Evolutionary conservation across 164 flowering plant species (phyloP).

Genomic region (Vitis cinerea): DNA sequence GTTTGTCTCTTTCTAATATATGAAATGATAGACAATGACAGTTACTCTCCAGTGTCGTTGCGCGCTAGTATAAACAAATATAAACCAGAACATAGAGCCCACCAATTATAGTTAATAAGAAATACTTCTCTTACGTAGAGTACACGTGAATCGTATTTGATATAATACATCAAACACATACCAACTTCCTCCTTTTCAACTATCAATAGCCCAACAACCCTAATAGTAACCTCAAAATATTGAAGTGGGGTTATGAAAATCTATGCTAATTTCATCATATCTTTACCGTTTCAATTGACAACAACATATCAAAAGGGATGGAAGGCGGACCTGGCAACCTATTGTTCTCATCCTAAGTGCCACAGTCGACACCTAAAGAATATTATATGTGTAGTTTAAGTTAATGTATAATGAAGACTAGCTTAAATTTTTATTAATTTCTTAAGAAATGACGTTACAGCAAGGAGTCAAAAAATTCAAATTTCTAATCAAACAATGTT

Average conservation of each 20-base stretch:
- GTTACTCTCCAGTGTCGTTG: constrained; percentile 3
- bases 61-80: constrained; percentile 10
- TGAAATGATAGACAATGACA: constrained; percentile 7
- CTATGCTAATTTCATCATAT: constrained; percentile 47
- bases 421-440: no score
- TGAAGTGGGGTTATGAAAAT: constrained; percentile 33
- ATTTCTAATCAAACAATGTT: neutral
- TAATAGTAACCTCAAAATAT: constrained; percentile 3
- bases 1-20: neutral
- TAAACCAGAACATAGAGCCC: neutral
- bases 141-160: constrained; percentile 40
- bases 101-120: neutral
- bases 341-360: no score
- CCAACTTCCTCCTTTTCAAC: constrained; percentile 20
- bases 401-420: no score
- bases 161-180: constrained; percentile 10
- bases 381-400: no score
- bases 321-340: no score
- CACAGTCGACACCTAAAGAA: no score
- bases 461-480: neutral
- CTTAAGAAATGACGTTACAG: constrained; percentile 5
- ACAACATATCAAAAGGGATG: constrained; percentile 18
- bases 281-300: constrained; percentile 38
- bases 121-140: constrained; percentile 19
- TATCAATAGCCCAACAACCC: constrained; percentile 28